These are phyloP conservation scores for Talaromyces liani DNA, from an alignment of 495 filamentous ascomycete species.

Conservation along the genomic window DNA sequence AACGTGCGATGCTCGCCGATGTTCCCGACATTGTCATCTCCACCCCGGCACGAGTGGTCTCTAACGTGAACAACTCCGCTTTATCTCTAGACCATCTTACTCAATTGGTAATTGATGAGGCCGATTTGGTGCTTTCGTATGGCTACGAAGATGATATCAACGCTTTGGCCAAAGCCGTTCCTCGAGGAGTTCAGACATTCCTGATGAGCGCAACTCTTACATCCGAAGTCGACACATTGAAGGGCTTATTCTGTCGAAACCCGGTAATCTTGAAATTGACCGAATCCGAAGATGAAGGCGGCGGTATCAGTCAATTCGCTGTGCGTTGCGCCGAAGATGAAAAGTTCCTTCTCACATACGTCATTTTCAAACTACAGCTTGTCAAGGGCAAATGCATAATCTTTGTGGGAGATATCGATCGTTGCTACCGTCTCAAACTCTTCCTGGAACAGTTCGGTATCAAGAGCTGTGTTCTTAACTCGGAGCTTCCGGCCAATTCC, in stretches of 20 bases:
- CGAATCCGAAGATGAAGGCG: conserved; percentile 61
- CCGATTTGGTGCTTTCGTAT: conserved; percentile 89
- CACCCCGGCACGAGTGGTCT: conserved; percentile 71
- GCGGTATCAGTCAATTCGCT: conserved; percentile 75
- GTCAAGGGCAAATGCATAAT: conserved; percentile 93
- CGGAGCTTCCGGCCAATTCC: conserved; percentile 87
- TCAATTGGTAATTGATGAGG: conserved; percentile 88
- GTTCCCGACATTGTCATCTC: conserved; percentile 82
- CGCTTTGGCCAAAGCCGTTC: conserved; percentile 63
- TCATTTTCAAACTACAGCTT: conserved; percentile 90
- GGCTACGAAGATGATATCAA: conserved; percentile 89
- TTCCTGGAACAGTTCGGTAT: conserved; percentile 97
- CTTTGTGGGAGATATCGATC: conserved; percentile 88
- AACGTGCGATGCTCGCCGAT: conserved; percentile 78
- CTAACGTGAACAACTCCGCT: conserved; percentile 60
- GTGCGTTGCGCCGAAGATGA: conserved; percentile 92
- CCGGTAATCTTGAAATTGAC: conserved; percentile 73
- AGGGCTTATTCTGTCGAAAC: conserved; percentile 76
- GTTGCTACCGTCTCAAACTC: conserved; percentile 89
- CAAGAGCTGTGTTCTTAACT: conserved; percentile 89
- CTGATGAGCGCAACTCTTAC: conserved; percentile 91
- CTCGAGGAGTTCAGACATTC: conserved; percentile 80
- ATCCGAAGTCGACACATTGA: conserved; percentile 76
- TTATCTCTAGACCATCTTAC: conserved; percentile 63
- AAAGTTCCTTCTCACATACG: conserved; percentile 88